These are phyloP conservation scores for Powellomyces hirtus DNA, from an alignment of 192 early-diverging fungal genomes.

Conservation along the genomic window DNA sequence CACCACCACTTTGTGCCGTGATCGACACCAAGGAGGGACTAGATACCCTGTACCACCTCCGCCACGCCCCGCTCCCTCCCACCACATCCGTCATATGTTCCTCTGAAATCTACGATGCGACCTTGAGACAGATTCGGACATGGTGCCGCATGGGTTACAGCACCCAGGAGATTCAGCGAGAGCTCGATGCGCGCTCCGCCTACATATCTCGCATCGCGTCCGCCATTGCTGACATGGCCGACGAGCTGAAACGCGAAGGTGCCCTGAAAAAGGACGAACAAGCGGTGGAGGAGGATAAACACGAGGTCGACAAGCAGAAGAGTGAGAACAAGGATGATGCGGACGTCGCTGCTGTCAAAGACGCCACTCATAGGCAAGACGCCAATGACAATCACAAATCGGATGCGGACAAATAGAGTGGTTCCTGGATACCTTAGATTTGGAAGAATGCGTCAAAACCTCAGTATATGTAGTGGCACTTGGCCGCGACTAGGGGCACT, in stretches of 20 bases:
- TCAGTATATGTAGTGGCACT: too few relatives aligned
- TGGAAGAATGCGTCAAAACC: too few relatives aligned
- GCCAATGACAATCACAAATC: too few relatives aligned
- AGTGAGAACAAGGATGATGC: too few relatives aligned
- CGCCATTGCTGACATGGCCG: slow-evolving; percentile 1
- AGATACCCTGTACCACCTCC: slow-evolving; percentile 10
- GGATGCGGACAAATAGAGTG: too few relatives aligned
- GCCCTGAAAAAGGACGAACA: background rate
- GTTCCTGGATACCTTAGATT: too few relatives aligned
- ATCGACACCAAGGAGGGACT: slow-evolving; percentile 26
- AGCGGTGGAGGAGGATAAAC: background rate
- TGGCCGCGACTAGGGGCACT: too few relatives aligned
- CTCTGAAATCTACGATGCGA: slow-evolving; percentile 11
- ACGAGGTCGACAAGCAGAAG: too few relatives aligned
- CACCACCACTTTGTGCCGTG: slow-evolving; percentile 6
- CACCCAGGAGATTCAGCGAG: slow-evolving; percentile 18
- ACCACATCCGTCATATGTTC: slow-evolving; percentile 11
- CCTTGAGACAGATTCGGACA: slow-evolving; percentile 7
- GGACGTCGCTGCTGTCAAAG: too few relatives aligned
- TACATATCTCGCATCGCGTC: slow-evolving; percentile 10
- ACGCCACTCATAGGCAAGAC: too few relatives aligned
- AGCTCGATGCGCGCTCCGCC: slow-evolving; percentile 14
- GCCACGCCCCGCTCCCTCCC: background rate
- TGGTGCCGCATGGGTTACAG: slow-evolving; percentile 19
- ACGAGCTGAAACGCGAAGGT: slow-evolving; percentile 9